Evolutionary conservation across 2,329 filamentous ascomycete genomes (phyloP).

Genomic region (Penicillium nordicum): DNA sequence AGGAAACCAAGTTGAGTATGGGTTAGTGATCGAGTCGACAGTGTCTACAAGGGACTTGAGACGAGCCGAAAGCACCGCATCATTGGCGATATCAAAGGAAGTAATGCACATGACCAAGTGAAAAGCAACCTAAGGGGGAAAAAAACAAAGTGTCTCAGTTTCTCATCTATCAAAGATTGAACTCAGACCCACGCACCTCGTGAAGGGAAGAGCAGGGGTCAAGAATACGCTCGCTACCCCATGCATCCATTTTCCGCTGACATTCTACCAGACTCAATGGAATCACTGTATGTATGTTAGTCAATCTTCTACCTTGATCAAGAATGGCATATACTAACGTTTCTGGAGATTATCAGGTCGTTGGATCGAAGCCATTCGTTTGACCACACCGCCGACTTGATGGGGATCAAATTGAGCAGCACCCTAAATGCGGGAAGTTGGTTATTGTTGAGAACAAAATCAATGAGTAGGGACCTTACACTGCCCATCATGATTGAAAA

Average conservation of each 20-base stretch:
- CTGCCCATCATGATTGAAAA: conserved; percentile 3
- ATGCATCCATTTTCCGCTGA: background rate
- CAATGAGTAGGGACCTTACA: background rate
- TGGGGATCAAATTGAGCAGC: conserved; percentile 1
- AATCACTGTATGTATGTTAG: conserved; percentile 3
- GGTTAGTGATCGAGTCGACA: conserved; percentile 4
- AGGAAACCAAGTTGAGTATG: conserved; percentile 1
- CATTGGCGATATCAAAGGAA: conserved; percentile 8
- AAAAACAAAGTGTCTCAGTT: background rate
- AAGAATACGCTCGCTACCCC: background rate
- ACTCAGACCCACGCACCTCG: background rate
- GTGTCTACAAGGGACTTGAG: conserved; percentile 5
- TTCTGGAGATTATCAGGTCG: background rate
- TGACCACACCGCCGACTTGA: background rate
- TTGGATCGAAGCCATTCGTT: conserved; percentile 2
- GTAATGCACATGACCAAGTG: conserved; percentile 4
- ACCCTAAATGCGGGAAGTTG: background rate
- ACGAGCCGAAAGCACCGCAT: background rate
- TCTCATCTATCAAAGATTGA: too few species aligned
- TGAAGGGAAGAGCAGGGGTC: conserved; percentile 10
- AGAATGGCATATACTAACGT: background rate
- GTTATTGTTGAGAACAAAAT: background rate
- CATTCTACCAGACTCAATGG: conserved; percentile 5
- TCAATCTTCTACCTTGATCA: background rate
- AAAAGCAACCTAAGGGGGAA: conserved; percentile 1